A percentile compares a stretch with the other conserved stretches of the same genome.
Conservation (phyloP, 768 basidiomycete species). For the Pulveroboletus frians region DNA sequence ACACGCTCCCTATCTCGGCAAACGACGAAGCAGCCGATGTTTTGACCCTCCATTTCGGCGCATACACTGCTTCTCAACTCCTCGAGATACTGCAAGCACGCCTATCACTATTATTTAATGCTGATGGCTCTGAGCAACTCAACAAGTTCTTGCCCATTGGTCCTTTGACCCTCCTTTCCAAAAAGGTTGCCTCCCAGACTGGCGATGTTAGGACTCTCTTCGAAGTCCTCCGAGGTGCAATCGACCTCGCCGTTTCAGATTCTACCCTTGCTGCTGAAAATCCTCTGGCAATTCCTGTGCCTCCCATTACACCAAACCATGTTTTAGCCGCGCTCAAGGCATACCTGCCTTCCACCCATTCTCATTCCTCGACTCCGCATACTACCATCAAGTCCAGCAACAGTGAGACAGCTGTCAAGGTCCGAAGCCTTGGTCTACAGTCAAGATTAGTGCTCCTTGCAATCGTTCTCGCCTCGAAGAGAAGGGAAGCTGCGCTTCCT, state of each 20-base stretch:
- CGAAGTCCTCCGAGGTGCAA: constrained; percentile 74
- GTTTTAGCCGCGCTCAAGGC: constrained; percentile 73
- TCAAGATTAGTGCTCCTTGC: constrained; percentile 64
- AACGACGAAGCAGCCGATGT: constrained; percentile 38
- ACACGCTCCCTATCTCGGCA: constrained; percentile 65
- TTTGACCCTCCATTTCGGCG: constrained; percentile 71
- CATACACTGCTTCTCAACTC: constrained; percentile 71
- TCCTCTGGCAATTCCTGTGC: constrained; percentile 33
- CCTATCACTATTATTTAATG: constrained; percentile 46
- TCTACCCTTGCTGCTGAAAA: constrained; percentile 15
- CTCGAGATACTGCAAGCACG: constrained; percentile 63
- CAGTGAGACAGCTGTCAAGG: constrained; percentile 63
- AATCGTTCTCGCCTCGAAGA: constrained; percentile 58
- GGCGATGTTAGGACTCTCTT: constrained; percentile 81
- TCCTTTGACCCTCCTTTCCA: constrained; percentile 64
- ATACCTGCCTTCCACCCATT: constrained; percentile 43
- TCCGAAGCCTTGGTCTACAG: constrained; percentile 68
- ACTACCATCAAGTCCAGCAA: constrained; percentile 27
- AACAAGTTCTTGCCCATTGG: constrained; percentile 59
- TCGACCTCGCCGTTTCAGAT: constrained; percentile 56
- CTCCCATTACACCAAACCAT: constrained; percentile 56
- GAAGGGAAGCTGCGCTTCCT: constrained; percentile 52
- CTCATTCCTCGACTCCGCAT: constrained; percentile 12
- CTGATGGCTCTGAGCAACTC: constrained; percentile 25
- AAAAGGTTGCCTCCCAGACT: constrained; percentile 75